Evolutionary conservation across 805 yeast genomes (phyloP), one percentile per base, ranked within the genome.

Genomic region (Myxozyma neglecta): DNA sequence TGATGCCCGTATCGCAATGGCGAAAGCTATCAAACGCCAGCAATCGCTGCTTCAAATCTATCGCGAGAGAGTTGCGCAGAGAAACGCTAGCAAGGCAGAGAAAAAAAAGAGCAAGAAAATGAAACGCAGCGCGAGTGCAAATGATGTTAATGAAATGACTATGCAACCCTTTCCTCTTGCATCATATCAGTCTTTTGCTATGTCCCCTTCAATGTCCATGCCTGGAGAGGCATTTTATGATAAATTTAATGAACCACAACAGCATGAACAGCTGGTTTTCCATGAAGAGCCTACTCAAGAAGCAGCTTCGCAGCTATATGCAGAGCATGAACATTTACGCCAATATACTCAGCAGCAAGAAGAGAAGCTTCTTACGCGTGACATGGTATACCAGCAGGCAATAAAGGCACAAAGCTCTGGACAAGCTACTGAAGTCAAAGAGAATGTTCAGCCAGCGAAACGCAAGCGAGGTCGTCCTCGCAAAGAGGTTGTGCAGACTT

Each of bases 1-100:
- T n/a, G 66, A 63, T 37, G 66, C 66, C 4, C 64, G 66, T 16
- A 36, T 60, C 20, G 66, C 66, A 16, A 56, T 63, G 56, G 64
- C 66, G 6, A 49, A 58, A 20, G 53, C 60, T 4, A 46, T 63
- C 13, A 43, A 60, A 16, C 58, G 63, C 4, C 66, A 60, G 44
- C 64, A 55, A 14, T 42, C 44, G 6, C 49, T 53, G 2, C 49
- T 53, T 6, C 60, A 50, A 35, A 48, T 29, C 44, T 49, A 56
- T 29, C 53, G 61, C 20, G 63, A 52, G 24, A 48, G 57, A 7
- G 34, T 45, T n/a, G 58, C 52, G 6, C n/a, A 43, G 16, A 10
- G 39, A 16, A 51, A 47, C 14, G 34, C 56, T 11, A 42, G 35
- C 42, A 35, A 11, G 24, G 44, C 53, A n/a, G 43, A 24, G 14